phyloP scores from a whole-genome alignment of 345 rosid species.

The Boechera divaricarpa region DNA sequence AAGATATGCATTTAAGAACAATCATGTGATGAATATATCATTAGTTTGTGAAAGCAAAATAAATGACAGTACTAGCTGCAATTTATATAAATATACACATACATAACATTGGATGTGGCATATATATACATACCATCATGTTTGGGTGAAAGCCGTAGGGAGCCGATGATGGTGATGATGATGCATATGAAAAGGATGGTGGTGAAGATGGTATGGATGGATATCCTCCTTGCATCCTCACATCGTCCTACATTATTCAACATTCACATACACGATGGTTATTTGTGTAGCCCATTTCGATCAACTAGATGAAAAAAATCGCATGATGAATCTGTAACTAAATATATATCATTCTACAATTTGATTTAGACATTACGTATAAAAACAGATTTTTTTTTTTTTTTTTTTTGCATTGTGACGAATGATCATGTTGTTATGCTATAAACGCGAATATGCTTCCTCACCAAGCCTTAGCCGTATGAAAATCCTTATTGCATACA shows the following conservation, averaged over 20 bases:
- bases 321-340: neutral
- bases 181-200: slow-evolving; percentile 56
- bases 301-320: slow-evolving; percentile 12
- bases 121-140: slow-evolving; percentile 58
- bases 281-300: neutral
- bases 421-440: slow-evolving; percentile 2
- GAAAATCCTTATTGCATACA: slow-evolving; percentile 10
- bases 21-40: slow-evolving; percentile 14
- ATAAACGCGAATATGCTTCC: neutral
- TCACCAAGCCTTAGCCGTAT: neutral
- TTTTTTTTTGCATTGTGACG: neutral
- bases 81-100: neutral
- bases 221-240: slow-evolving; percentile 64
- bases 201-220: slow-evolving; percentile 65
- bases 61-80: slow-evolving; percentile 1
- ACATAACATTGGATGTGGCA: neutral
- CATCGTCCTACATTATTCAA: slow-evolving; percentile 68
- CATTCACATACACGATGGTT: slow-evolving; percentile 1
- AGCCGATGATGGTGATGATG: slow-evolving; percentile 71
- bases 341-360: neutral
- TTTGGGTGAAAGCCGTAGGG: slow-evolving; percentile 67
- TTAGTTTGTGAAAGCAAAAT: slow-evolving; percentile 26
- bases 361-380: neutral
- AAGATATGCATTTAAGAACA: slow-evolving; percentile 22
- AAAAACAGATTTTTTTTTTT: neutral